Evolutionary conservation across 2,329 filamentous ascomycete species (phyloP), one percentile per base, ranked within the genome.

Genomic region (Penicillium sp.): DNA sequence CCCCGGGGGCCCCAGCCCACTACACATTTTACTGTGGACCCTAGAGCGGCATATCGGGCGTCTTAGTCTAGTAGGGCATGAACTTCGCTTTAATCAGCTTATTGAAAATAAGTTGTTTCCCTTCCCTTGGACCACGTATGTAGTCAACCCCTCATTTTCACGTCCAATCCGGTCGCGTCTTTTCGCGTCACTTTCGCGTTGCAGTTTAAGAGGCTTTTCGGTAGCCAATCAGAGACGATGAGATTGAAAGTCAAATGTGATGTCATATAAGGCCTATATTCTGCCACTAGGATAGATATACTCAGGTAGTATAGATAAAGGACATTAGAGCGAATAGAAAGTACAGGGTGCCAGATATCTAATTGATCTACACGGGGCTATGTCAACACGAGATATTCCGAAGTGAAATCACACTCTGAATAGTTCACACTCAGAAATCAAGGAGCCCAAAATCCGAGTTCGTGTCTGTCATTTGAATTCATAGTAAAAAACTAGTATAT

Each of bases 151-250:
- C 40, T 49, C 54, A 57, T 27, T 29, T 21, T 41, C 21, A n/a
- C 29, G 37, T 25, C 50, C 50, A 57, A 53, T 54, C 42, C 6
- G 21, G 29, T 53, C 54, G 48, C 54, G 40, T 58, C 33, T 23
- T 58, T 48, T 59, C 55, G 52, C 57, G 53, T 60, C 25, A 54
- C 56, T 59, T 68, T 59, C 57, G 57, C 57, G 57, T 59, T 42
- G 19, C 21, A 21, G 29, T 4, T 52, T 15, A 29, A 41, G 35
- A 25, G 15, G 9, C 10, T 50, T 35, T 27, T 12, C 9, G 9
- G 9, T 8, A 40, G 33, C 54, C 54, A 57, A 57, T 57, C 54
- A 53, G 23, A 47, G 43, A 8, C 2, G 17, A 29, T 4, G 10
- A 6, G 3, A 8, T 4, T 12, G 19, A 37, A 35, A 48, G 21